These are phyloP conservation scores for Inga leiocalycina DNA, from an alignment of 306 rosid species.

Conservation along the genomic window DNA sequence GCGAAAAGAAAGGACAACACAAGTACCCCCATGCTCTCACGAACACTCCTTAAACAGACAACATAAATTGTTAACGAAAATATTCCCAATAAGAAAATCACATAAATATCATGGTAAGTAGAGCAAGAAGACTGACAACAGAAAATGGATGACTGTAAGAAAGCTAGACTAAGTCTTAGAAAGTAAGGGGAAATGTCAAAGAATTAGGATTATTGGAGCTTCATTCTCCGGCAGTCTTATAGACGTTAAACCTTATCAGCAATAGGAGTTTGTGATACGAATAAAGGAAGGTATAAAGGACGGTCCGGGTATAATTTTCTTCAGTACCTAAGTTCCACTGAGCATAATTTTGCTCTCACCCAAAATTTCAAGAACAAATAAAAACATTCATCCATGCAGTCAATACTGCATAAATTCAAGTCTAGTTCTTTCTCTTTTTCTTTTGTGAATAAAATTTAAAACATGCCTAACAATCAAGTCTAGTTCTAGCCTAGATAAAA, in stretches of 20 bases:
- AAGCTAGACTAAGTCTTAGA: not conserved
- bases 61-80: not conserved
- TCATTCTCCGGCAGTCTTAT: not conserved
- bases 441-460: too few species aligned
- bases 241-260: not conserved
- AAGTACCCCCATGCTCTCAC: not conserved
- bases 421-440: too few species aligned
- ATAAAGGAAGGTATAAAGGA: not conserved
- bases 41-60: not conserved
- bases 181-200: not conserved
- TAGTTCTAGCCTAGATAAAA: not conserved
- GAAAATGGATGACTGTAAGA: not conserved
- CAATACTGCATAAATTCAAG: too few species aligned
- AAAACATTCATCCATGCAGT: too few species aligned
- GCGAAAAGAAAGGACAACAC: not conserved
- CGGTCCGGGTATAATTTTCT: not conserved
- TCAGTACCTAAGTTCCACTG: not conserved
- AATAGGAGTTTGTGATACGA: not conserved
- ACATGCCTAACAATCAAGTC: too few species aligned
- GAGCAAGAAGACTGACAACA: not conserved
- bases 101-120: not conserved
- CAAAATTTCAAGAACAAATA: not conserved
- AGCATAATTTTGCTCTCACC: not conserved
- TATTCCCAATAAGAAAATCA: not conserved
- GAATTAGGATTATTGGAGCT: not conserved